Evolutionary conservation across 768 basidiomycete genomes (phyloP), one percentile per base, ranked within the genome.

Genomic region (Sporobolomyces pararoseus): DNA sequence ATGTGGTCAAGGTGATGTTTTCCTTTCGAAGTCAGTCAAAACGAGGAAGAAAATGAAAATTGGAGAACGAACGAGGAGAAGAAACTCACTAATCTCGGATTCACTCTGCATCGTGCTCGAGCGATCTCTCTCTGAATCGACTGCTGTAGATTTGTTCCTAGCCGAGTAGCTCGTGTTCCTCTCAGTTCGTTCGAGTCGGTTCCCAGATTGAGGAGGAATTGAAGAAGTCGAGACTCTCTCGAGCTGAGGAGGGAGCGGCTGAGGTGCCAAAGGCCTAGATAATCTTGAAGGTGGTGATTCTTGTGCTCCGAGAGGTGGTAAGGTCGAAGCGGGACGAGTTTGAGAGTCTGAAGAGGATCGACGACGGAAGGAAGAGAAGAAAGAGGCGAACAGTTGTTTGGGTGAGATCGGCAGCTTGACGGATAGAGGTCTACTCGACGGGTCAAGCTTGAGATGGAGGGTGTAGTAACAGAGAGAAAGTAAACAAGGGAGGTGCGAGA

Each of bases 331-430:
- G 21, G 37, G n/a, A 6, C 21, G 35, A 57, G 58, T 9, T 2
- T 27, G n/a, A 7, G 42, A 31, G 9, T 27, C 42, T 10, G 58
- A 59, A 46, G 39, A 17, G 14, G 57, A 5, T 27, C 59, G 46
- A 32, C 21, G 10, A 5, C 59, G 59, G 31, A 61, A 47, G 12
- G 32, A 6, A 17, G 59, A 61, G 46, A 31, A 49, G 59, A 61
- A 19, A 42, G 59, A 49, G 46, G 14, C 31, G 59, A 61, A 49
- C 46, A 61, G 46, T 46, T 49, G 59, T 49, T 49, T 61, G 25
- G 46, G 44, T 34, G 46, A 49, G 23, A 35, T 23, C 13, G 59
- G 59, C 59, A 61, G 29, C 3, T 16, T 61, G 59, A 35, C 27
- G 42, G 14, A 39, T n/a, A 17, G 23, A 27, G 10, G 27, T 54